Base-by-base conservation (phyloP, 305 asterid genomes). In the Andrographis paniculata region DNA sequence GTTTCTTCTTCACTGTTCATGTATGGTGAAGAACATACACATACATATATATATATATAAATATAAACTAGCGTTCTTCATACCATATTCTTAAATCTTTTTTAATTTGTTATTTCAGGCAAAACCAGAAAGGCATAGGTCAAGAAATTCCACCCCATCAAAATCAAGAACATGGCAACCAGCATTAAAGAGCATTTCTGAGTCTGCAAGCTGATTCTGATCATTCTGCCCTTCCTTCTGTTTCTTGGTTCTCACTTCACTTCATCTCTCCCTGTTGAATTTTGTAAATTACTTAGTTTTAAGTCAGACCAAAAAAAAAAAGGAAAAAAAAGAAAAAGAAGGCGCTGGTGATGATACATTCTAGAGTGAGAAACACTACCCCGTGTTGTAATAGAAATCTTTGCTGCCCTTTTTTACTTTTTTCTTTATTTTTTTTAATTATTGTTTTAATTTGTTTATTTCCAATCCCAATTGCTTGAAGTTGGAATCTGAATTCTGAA, bases 151-250 rank as follows among this genome's bases (percentile, higher is more conserved):
- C 48, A 17, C 48, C 3, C 14, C 48, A 17, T 18, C 48, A 3
- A 42, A 42, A 17, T 17, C 21, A 4, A 42, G 48, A 42, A 42
- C 23, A 11, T 42, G 48, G 48, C 48, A 42, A 17, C 48, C 48
- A 17, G 20, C 48, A 10, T 17, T 42, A 16, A 42, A 16, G 4
- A 42, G 48, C 48, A 42, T 42, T 23, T 42, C 48, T 21, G 48
- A 42, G 22, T 10, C 48, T 17, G 48, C 48, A 33, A 13, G n/a
- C n/a, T 33, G 38, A 33, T 33, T 8, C 9, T 33, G 9, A 6
- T 1, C 4, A 33, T 33, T 33, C n/a, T 33, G 14, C 13, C 12
- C n/a, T 13, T 13, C 0, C n/a, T 33, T 33, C 12, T 33, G 2
- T 33, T 9, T n/a, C 38, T n/a, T 10, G 4, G 8, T 33, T 11